Conservation (phyloP, 1,284 basidiomycete species). For the Rhodofomes roseus region DNA sequence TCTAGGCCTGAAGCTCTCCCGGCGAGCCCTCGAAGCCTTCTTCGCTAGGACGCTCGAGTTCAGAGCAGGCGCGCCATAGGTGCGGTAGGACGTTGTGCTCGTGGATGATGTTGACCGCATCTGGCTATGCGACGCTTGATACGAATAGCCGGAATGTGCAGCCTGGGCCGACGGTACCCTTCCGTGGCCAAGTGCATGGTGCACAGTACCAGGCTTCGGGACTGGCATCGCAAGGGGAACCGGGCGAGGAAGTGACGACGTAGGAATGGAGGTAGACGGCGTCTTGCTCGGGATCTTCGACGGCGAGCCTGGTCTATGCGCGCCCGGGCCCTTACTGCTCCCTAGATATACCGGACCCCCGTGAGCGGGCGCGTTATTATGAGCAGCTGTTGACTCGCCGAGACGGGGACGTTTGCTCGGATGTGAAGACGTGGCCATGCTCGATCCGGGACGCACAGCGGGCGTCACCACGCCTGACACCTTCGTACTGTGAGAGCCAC, state of each 20-base stretch:
- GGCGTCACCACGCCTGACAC: slow-evolving; percentile 49
- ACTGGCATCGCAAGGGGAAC: slow-evolving; percentile 40
- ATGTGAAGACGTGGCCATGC: slow-evolving; percentile 29
- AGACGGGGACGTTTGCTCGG: slow-evolving; percentile 59
- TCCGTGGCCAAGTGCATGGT: slow-evolving; percentile 51
- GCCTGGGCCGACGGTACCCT: slow-evolving; percentile 26
- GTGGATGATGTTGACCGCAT: slow-evolving; percentile 17
- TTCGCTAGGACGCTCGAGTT: slow-evolving; percentile 28
- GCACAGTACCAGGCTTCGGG: slow-evolving; percentile 43
- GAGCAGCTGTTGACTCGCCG: slow-evolving; percentile 31
- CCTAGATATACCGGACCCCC: slow-evolving; percentile 13
- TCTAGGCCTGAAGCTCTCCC: slow-evolving; percentile 77
- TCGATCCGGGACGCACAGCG: slow-evolving; percentile 51
- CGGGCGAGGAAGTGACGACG: slow-evolving; percentile 34
- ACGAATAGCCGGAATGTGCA: slow-evolving; percentile 21
- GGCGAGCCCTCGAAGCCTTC: slow-evolving; percentile 46
- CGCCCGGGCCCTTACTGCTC: slow-evolving; percentile 13
- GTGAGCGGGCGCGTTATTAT: slow-evolving; percentile 15
- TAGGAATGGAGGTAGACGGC: slow-evolving; percentile 11
- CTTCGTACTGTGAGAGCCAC: slow-evolving; percentile 15
- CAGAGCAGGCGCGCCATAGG: slow-evolving; percentile 15
- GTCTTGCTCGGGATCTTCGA: slow-evolving; percentile 43
- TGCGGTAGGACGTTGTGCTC: slow-evolving; percentile 10
- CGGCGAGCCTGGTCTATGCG: slow-evolving; percentile 32
- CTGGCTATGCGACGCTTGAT: slow-evolving; percentile 11